Evolutionary conservation across 495 filamentous ascomycete genomes (phyloP).

Genomic region (Hyaloscypha finlandica): DNA sequence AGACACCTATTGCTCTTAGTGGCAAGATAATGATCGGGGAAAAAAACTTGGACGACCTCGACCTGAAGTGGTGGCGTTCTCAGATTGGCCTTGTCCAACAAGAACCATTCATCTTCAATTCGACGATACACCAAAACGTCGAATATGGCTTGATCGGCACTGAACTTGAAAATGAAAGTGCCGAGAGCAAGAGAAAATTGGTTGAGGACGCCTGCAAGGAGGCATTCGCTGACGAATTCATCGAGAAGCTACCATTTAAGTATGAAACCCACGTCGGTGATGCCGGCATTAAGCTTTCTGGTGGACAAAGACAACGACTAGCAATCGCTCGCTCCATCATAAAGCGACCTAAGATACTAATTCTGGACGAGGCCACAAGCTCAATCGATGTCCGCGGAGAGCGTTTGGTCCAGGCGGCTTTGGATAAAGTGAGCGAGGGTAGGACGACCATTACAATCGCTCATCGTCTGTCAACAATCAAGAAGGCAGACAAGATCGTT

Average conservation of each 20-base stretch:
- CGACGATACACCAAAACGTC: slow-evolving; percentile 67
- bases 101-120: slow-evolving; percentile 71
- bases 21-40: slow-evolving; percentile 54
- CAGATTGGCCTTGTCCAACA: slow-evolving; percentile 70
- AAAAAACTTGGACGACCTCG: slow-evolving; percentile 51
- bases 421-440: slow-evolving; percentile 53
- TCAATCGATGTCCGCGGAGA: slow-evolving; percentile 60
- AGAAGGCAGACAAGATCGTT: slow-evolving; percentile 66
- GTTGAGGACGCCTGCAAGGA: slow-evolving; percentile 62
- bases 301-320: slow-evolving; percentile 65
- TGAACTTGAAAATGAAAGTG: slow-evolving; percentile 53
- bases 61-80: slow-evolving; percentile 63
- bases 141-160: slow-evolving; percentile 65
- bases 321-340: slow-evolving; percentile 73
- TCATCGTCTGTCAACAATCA: slow-evolving; percentile 59
- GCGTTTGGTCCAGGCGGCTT: slow-evolving; percentile 56
- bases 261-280: slow-evolving; percentile 67
- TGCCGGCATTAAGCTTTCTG: slow-evolving; percentile 59
- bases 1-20: slow-evolving; percentile 21
- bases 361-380: slow-evolving; percentile 82
- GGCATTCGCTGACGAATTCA: slow-evolving; percentile 64
- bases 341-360: slow-evolving; percentile 76
- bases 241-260: slow-evolving; percentile 56
- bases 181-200: slow-evolving; percentile 51
- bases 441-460: slow-evolving; percentile 66